Percentiles rank a stretch among this genome's conserved stretches.
Evolutionary conservation across 2,329 filamentous ascomycete species (phyloP).

Genomic region (Chrysoporthe austroafricana): DNA sequence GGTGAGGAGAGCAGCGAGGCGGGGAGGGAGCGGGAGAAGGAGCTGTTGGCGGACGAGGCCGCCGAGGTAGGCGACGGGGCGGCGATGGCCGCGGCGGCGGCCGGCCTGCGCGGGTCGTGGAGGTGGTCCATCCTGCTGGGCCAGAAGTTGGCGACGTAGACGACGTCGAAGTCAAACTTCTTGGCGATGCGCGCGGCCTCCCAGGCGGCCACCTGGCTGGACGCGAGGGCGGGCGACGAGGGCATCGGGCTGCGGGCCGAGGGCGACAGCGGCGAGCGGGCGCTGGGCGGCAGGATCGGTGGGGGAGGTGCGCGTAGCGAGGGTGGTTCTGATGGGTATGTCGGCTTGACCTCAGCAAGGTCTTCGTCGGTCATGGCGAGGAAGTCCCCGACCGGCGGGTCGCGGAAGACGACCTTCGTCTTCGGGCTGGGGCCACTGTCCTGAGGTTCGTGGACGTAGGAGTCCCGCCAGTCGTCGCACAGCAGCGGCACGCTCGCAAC

Average conservation of each 20-base stretch:
- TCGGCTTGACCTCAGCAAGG: slow-evolving; percentile 51
- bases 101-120: slow-evolving; percentile 26
- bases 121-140: slow-evolving; percentile 41
- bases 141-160: slow-evolving; percentile 64
- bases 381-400: slow-evolving; percentile 59
- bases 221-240: slow-evolving; percentile 49
- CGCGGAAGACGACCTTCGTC: slow-evolving; percentile 46
- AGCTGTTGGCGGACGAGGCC: slow-evolving; percentile 20
- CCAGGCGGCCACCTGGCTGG: slow-evolving; percentile 54
- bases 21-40: slow-evolving; percentile 13
- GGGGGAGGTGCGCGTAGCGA: slow-evolving; percentile 22
- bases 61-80: slow-evolving; percentile 8
- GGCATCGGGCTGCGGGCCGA: slow-evolving; percentile 6
- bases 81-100: slow-evolving; percentile 5
- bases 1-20: slow-evolving; percentile 26
- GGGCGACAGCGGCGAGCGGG: slow-evolving; percentile 38
- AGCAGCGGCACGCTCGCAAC: slow-evolving; percentile 19
- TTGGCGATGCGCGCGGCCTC: slow-evolving; percentile 59
- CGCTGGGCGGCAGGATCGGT: slow-evolving; percentile 16
- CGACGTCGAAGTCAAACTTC: slow-evolving; percentile 60
- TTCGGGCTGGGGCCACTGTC: slow-evolving; percentile 34
- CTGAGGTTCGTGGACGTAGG: slow-evolving; percentile 27
- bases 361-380: slow-evolving; percentile 60
- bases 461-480: slow-evolving; percentile 27
- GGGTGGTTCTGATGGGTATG: slow-evolving; percentile 29